phyloP scores from a whole-genome alignment of 2,329 filamentous ascomycete species.

The Fusarium nelsonii region DNA sequence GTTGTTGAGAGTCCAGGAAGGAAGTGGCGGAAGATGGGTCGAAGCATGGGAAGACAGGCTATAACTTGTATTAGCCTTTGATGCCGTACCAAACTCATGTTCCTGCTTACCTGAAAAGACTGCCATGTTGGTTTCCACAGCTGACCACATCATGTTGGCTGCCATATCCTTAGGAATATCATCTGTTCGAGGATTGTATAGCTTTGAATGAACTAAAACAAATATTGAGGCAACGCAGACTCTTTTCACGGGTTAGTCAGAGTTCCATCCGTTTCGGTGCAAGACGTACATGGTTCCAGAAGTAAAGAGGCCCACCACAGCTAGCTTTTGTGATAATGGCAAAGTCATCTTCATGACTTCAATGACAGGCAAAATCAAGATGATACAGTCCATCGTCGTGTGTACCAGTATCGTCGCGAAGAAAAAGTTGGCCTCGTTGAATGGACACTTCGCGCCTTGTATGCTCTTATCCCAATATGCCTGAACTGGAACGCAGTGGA shows the following conservation, averaged over 20 bases:
- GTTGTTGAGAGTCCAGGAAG: neutral
- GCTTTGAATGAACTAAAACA: constrained; percentile 22
- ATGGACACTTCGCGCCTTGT: constrained; percentile 42
- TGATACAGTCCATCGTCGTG: constrained; percentile 42
- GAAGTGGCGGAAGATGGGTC: constrained; percentile 15
- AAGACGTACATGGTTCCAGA: constrained; percentile 21
- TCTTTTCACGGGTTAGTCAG: neutral
- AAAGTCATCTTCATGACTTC: constrained; percentile 32
- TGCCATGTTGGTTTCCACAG: constrained; percentile 42
- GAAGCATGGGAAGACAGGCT: constrained; percentile 34
- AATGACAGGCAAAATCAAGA: constrained; percentile 20
- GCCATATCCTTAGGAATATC: constrained; percentile 34
- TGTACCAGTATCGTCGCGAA: constrained; percentile 51
- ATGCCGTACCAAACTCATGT: fast-evolving
- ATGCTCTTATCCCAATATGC: constrained; percentile 51
- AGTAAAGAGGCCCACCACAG: constrained; percentile 23
- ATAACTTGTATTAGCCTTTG: fast-evolving
- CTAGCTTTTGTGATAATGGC: constrained; percentile 20
- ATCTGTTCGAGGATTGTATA: constrained; percentile 25
- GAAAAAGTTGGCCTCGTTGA: constrained; percentile 51
- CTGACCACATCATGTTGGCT: constrained; percentile 32
- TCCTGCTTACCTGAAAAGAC: constrained; percentile 30
- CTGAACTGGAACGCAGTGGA: constrained; percentile 52
- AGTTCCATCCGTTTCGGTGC: fast-evolving
- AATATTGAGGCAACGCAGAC: constrained; percentile 38